These are phyloP conservation scores for Teunomyces gatunensis DNA, from an alignment of 805 yeast genomes.

Conservation along the genomic window DNA sequence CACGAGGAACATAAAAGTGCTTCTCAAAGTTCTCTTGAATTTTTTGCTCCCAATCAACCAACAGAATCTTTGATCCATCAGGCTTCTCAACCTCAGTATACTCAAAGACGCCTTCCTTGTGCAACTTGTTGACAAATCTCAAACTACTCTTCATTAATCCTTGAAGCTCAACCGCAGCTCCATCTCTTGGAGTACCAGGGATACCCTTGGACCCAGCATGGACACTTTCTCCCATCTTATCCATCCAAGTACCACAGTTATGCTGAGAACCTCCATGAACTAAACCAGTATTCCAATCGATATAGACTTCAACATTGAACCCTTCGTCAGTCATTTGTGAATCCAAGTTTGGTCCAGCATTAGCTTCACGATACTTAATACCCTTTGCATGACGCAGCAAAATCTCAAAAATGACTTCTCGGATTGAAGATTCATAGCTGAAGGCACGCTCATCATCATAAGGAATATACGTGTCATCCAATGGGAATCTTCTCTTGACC, in stretches of 20 bases:
- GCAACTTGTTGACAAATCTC: conserved; percentile 69
- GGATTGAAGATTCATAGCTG: conserved; percentile 62
- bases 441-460: conserved; percentile 74
- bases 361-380: conserved; percentile 85
- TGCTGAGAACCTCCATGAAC: conserved; percentile 87
- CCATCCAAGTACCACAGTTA: conserved; percentile 99
- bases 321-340: conserved; percentile 93
- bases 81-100: conserved; percentile 55
- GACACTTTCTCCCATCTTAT: conserved; percentile 95
- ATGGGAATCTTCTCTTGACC: conserved; percentile 82
- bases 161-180: conserved; percentile 90
- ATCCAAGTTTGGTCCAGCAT: conserved; percentile 87
- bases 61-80: conserved; percentile 55
- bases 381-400: conserved; percentile 87
- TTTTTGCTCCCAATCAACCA: conserved; percentile 70
- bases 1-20: conserved; percentile 71
- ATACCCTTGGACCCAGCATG: conserved; percentile 82
- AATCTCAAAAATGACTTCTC: conserved; percentile 80
- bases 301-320: conserved; percentile 73
- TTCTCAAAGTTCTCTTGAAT: conserved; percentile 74
- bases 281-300: conserved; percentile 89
- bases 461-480: conserved; percentile 76
- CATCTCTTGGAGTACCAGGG: conserved; percentile 98
- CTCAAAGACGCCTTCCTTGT: conserved; percentile 53
- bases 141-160: conserved; percentile 83